Base-by-base conservation (phyloP, 352 stramenopile species). In the Blastocystis sp. region DNA sequence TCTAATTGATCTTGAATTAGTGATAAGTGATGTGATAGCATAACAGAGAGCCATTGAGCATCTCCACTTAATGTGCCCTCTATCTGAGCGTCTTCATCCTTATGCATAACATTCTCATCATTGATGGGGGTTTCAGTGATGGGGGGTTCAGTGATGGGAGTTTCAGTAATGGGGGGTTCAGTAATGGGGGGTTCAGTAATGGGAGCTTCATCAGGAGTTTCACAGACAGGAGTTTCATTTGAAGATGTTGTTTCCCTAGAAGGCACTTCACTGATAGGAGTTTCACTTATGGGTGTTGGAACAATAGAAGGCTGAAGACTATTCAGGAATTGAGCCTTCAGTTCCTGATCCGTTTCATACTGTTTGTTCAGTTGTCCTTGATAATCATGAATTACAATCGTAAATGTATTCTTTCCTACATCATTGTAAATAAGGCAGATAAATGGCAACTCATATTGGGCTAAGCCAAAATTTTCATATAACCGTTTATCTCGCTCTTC, bases 361-460 rank as follows among this genome's bases (percentile, higher is more conserved):
- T 42, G 24, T 2, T 24, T 22, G 22, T 64, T 44, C 22, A 84
- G 19, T n/a, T 30, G 22, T n/a, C 59, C 42, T 48, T 66, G 24
- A 42, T 69, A 66, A 22, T 84, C 73, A 42, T 84, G 73, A 11
- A 84, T 9, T 6, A 53, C 7, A 24, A 84, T 66, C 17, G 48
- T 66, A 64, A 84, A 84, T 35, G 24, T 42, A 19, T 69, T 64
- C 24, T 66, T 33, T 33, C 27, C 35, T 37, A 6, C 17, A 37
- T 27, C 37, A 33, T 44, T 66, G 24, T n/a, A 40, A 24, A 66
- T 30, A 22, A 84, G 13, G 27, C 73, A 84, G 27, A 84, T n/a
- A 9, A 84, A 84, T 54, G 73, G 73, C 17, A 84, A 19, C 22
- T 19, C 57, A 37, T 54, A 84, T 4, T 30, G n/a, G 11, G 48